phyloP scores from a whole-genome alignment of 768 basidiomycete species.

The Suillus weaverae region DNA sequence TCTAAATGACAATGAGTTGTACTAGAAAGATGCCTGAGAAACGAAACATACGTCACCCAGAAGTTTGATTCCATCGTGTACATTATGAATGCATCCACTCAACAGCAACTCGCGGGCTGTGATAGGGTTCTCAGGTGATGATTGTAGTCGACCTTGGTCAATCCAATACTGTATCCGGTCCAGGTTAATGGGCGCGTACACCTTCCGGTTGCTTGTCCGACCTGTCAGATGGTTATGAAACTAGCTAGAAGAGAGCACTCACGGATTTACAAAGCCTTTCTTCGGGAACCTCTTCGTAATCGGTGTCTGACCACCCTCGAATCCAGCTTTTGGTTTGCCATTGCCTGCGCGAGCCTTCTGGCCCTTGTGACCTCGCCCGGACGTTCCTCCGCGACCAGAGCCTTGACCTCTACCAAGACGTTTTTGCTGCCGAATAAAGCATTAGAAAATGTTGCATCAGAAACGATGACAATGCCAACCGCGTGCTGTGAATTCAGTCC shows the following conservation, averaged over 20 bases:
- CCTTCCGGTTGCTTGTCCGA: conserved; percentile 61
- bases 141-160: conserved; percentile 76
- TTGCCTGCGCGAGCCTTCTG: conserved; percentile 91
- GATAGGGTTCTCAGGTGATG: conserved; percentile 79
- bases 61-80: conserved; percentile 89
- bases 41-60: conserved; percentile 67
- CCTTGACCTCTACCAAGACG: conserved; percentile 93
- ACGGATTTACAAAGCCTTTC: conserved; percentile 93
- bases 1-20: conserved; percentile 40
- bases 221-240: not conserved
- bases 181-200: conserved; percentile 82
- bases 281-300: conserved; percentile 91
- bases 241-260: conserved; percentile 32
- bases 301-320: conserved; percentile 97
- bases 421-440: conserved; percentile 65
- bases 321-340: conserved; percentile 77
- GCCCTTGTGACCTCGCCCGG: conserved; percentile 93
- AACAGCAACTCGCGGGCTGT: conserved; percentile 83
- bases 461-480: conserved; percentile 38
- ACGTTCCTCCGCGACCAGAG: conserved; percentile 87
- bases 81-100: conserved; percentile 86
- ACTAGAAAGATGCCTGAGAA: conserved; percentile 3
- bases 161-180: conserved; percentile 91
- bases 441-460: conserved; percentile 2
- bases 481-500: conserved; percentile 67